Conservation (phyloP, 306 rosid genomes). For the Gastrolobium bilobum region DNA sequence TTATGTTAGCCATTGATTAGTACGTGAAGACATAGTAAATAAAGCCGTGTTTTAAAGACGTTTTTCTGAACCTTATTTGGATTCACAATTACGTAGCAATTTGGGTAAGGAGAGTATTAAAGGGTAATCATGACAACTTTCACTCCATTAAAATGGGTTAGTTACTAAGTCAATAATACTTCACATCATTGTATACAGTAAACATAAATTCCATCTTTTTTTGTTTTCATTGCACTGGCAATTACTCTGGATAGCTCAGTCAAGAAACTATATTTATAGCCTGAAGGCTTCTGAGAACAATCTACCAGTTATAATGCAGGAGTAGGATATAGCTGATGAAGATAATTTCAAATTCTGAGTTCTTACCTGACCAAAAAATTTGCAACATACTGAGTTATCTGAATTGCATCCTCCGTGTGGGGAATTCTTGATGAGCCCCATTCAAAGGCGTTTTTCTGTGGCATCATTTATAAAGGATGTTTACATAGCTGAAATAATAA, state of each 20-base stretch:
- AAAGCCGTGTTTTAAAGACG: background rate
- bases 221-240: background rate
- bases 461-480: slow-evolving; percentile 43
- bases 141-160: slow-evolving; percentile 15
- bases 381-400: slow-evolving; percentile 75
- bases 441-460: slow-evolving; percentile 93
- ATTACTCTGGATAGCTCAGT: background rate
- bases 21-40: background rate
- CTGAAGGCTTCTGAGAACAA: background rate
- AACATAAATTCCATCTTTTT: slow-evolving; percentile 12
- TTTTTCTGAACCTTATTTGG: slow-evolving; percentile 8
- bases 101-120: background rate
- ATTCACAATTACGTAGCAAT: slow-evolving; percentile 16
- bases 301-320: background rate
- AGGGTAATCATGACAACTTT: slow-evolving; percentile 26
- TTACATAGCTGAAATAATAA: slow-evolving; percentile 30
- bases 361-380: slow-evolving; percentile 90
- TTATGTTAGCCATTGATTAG: background rate
- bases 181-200: slow-evolving; percentile 12
- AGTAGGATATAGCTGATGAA: background rate
- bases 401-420: slow-evolving; percentile 88
- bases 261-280: background rate
- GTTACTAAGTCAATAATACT: slow-evolving; percentile 1
- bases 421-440: slow-evolving; percentile 77
- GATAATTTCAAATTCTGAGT: slow-evolving; percentile 13